A percentile compares a stretch with the other conserved stretches of the same genome.
Evolutionary conservation across 305 asterid genomes (phyloP).

Genomic region (Fraxinus velutina): DNA sequence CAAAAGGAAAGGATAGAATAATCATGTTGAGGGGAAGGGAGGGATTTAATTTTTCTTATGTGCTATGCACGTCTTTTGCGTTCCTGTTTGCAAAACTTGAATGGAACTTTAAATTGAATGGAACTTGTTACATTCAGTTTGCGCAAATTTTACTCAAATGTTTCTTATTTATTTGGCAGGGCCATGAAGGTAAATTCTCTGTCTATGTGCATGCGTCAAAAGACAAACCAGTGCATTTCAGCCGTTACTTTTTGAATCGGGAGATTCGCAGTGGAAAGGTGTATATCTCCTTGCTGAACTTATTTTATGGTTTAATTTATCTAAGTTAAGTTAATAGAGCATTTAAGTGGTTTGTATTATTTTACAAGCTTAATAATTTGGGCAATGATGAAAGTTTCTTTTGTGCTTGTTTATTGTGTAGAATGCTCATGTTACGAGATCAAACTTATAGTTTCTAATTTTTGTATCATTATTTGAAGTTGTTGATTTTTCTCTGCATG

Average conservation of each 20-base stretch:
- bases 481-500: not conserved
- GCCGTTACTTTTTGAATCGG: conserved; percentile 87
- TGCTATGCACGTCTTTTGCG: not conserved
- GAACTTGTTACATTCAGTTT: not conserved
- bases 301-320: not conserved
- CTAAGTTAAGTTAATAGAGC: not conserved
- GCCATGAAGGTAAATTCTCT: conserved; percentile 92
- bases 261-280: conserved; percentile 95
- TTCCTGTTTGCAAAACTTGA: not conserved
- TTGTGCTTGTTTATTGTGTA: not conserved
- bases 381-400: not conserved
- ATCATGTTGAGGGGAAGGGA: not conserved
- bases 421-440: not conserved
- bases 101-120: not conserved
- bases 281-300: conserved; percentile 21
- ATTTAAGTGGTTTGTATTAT: not conserved
- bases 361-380: not conserved
- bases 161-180: conserved; percentile 50
- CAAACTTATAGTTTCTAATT: not conserved
- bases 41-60: not conserved
- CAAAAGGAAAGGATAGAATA: not conserved
- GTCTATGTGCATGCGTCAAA: conserved; percentile 92
- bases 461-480: not conserved
- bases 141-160: not conserved
- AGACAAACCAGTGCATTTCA: conserved; percentile 86